Evolutionary conservation across 805 yeast genomes (phyloP).

Genomic region (Torulaspora maleeae): DNA sequence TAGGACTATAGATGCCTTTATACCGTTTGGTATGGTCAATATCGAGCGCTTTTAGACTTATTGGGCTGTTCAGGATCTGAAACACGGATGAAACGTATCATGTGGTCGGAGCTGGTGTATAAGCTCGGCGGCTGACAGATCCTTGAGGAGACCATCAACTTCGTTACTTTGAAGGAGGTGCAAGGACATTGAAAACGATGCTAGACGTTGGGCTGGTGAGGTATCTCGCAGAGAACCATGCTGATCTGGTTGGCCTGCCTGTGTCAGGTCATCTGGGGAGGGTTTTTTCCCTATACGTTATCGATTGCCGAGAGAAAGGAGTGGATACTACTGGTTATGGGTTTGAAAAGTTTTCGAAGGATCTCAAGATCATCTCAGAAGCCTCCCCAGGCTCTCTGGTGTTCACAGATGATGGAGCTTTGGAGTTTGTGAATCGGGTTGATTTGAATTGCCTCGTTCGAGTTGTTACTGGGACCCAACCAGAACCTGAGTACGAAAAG

Average conservation of each 20-base stretch:
- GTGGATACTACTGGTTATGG: not conserved
- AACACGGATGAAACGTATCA: not conserved
- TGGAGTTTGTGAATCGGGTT: slow-evolving; percentile 23
- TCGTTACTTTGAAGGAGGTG: not conserved
- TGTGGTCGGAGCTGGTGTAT: not conserved
- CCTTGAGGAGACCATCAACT: not conserved
- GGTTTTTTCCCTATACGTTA: slow-evolving; percentile 19
- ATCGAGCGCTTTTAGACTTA: not conserved
- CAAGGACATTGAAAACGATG: slow-evolving; percentile 1
- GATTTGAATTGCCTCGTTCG: slow-evolving; percentile 18
- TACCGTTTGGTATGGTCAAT: not conserved
- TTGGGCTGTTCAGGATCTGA: not conserved
- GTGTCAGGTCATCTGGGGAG: slow-evolving; percentile 26
- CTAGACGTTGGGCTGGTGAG: slow-evolving; percentile 12
- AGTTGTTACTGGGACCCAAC: slow-evolving; percentile 6
- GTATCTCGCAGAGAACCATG: slow-evolving; percentile 25
- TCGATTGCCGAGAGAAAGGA: slow-evolving; percentile 1
- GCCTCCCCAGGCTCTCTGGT: slow-evolving; percentile 18
- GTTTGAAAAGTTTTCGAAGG: slow-evolving; percentile 15
- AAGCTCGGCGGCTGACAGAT: slow-evolving; percentile 2
- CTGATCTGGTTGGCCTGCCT: slow-evolving; percentile 21
- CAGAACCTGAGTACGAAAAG: slow-evolving; percentile 27
- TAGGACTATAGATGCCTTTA: not conserved
- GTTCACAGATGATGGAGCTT: slow-evolving; percentile 11
- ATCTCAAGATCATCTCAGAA: slow-evolving; percentile 12